Evolutionary conservation across 2,329 filamentous ascomycete species (phyloP).

Genomic region (Fusarium siculi): DNA sequence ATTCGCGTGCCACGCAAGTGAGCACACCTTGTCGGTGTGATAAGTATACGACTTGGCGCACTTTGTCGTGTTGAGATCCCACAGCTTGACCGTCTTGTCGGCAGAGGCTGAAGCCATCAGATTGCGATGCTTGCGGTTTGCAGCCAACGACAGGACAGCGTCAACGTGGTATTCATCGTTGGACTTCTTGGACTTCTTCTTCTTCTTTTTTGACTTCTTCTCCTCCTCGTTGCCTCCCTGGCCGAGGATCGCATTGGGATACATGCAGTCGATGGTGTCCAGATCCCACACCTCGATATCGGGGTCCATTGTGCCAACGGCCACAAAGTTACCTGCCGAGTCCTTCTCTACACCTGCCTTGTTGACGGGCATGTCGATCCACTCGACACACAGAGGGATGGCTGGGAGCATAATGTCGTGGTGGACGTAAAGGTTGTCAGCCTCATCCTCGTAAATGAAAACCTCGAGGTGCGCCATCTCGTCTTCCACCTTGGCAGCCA

Average conservation of each 20-base stretch:
- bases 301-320: constrained; percentile 95
- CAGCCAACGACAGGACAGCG: constrained; percentile 88
- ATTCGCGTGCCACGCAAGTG: constrained; percentile 89
- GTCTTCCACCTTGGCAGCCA: constrained; percentile 95
- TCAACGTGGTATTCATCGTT: constrained; percentile 96
- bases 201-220: constrained; percentile 83
- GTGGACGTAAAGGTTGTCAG: constrained; percentile 97
- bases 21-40: constrained; percentile 98
- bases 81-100: constrained; percentile 97
- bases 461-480: constrained; percentile 96
- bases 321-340: constrained; percentile 87
- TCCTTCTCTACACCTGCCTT: constrained; percentile 71
- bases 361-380: constrained; percentile 91
- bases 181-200: constrained; percentile 87
- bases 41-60: constrained; percentile 96
- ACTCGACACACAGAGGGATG: constrained; percentile 94
- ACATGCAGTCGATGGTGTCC: constrained; percentile 97
- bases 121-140: constrained; percentile 93
- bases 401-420: constrained; percentile 99
- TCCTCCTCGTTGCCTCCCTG: constrained; percentile 70
- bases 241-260: constrained; percentile 94
- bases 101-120: constrained; percentile 94
- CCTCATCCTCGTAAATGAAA: constrained; percentile 95
- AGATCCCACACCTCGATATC: constrained; percentile 99
- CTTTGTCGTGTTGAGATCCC: constrained; percentile 92